These are phyloP conservation scores for Globisporangium recalcitrans DNA, from an alignment of 352 stramenopile species.

Conservation along the genomic window DNA sequence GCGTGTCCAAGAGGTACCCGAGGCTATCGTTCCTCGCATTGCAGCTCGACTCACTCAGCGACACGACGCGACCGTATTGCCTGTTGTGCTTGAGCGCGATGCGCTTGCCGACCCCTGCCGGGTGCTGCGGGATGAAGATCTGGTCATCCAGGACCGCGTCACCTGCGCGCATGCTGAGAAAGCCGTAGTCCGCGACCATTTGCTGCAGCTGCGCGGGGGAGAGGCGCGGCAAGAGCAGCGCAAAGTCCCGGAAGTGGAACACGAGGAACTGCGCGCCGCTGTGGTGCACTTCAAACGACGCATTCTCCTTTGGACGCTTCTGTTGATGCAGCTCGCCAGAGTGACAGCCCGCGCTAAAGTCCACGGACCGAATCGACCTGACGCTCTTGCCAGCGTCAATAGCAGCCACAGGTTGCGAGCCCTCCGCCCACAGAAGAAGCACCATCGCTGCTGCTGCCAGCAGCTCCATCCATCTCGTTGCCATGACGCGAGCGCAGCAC, in stretches of 20 bases:
- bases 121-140: conserved; percentile 59
- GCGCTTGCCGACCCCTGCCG: conserved; percentile 37
- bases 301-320: not conserved
- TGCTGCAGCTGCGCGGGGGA: conserved; percentile 10
- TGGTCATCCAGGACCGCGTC: conserved; percentile 22
- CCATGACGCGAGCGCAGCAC: not conserved
- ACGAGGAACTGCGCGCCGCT: conserved; percentile 29
- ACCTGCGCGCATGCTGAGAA: conserved; percentile 28
- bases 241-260: conserved; percentile 39
- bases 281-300: conserved; percentile 21
- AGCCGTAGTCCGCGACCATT: conserved; percentile 33
- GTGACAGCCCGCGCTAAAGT: not conserved
- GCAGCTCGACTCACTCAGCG: conserved; percentile 26
- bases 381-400: not conserved
- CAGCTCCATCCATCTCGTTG: not conserved
- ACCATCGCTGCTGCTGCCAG: not conserved
- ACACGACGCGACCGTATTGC: conserved; percentile 24
- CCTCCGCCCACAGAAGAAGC: not conserved
- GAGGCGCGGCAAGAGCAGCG: conserved; percentile 28
- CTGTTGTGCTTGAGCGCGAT: conserved; percentile 36
- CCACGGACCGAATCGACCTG: not conserved
- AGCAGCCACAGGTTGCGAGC: not conserved
- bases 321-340: not conserved
- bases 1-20: conserved; percentile 40
- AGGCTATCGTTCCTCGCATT: conserved; percentile 27